Evolutionary conservation across 139 green algal genomes (phyloP).

Genomic region (Raphidocelis subcapitata): DNA sequence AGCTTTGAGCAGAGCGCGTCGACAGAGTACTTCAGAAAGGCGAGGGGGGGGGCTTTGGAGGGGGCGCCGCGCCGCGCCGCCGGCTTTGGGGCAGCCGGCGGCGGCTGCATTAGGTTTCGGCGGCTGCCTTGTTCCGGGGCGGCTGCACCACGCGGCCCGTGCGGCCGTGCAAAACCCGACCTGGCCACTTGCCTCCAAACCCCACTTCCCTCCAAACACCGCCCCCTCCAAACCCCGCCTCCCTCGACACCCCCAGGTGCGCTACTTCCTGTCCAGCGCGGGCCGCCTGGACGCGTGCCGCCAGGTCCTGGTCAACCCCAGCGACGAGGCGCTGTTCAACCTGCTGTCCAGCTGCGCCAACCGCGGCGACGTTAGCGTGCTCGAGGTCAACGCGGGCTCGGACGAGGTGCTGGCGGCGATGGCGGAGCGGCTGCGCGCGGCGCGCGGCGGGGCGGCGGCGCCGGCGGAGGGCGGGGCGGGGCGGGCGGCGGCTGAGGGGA

Average conservation of each 20-base stretch:
- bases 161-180: not conserved
- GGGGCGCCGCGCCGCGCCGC: too few species aligned
- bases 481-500: not conserved
- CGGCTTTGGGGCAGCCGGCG: not conserved
- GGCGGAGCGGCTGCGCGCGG: constrained; percentile 12
- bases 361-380: constrained; percentile 41
- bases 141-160: not conserved
- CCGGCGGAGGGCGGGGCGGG: not conserved
- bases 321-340: constrained; percentile 83
- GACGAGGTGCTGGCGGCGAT: not conserved
- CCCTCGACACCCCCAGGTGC: too few species aligned
- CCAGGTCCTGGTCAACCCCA: constrained; percentile 77
- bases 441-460: constrained; percentile 19
- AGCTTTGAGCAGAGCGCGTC: constrained; percentile 89
- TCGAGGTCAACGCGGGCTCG: not conserved
- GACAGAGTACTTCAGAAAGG: constrained; percentile 83
- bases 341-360: constrained; percentile 71
- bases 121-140: constrained; percentile 17
- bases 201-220: too few species aligned
- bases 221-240: not conserved
- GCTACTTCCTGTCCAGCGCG: not conserved
- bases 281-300: not conserved
- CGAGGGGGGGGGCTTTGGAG: constrained; percentile 20
- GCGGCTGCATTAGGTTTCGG: constrained; percentile 16
- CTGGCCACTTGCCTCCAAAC: not conserved